phyloP scores from a whole-genome alignment of 2,329 filamentous ascomycete species.

The Sclerotinia minor region DNA sequence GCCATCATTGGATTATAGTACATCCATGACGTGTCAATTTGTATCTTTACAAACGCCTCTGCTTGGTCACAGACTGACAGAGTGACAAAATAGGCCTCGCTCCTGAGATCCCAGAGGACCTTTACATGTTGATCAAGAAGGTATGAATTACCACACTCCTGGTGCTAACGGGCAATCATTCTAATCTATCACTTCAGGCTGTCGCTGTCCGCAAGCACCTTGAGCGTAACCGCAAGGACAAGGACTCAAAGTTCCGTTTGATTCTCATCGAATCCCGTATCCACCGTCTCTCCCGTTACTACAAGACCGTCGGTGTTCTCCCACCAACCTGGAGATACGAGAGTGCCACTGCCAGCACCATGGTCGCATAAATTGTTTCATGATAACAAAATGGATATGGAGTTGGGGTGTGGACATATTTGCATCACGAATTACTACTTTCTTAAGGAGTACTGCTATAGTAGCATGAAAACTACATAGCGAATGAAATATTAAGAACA shows the following conservation, averaged over 20 bases:
- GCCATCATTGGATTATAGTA: conserved; percentile 42
- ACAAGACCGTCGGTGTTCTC: conserved; percentile 88
- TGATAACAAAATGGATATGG: conserved; percentile 31
- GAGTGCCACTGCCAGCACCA: conserved; percentile 91
- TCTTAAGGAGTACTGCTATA: conserved; percentile 27
- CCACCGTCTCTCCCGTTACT: conserved; percentile 99
- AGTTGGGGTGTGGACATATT: conserved; percentile 39
- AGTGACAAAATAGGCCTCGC: conserved; percentile 88
- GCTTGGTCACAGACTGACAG: conserved; percentile 88
- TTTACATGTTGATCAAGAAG: conserved; percentile 99
- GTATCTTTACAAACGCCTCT: conserved; percentile 63
- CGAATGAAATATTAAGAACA: conserved; percentile 39
- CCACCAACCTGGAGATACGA: conserved; percentile 99
- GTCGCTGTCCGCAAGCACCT: conserved; percentile 99
- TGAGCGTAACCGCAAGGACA: conserved; percentile 99
- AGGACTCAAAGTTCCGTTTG: conserved; percentile 99
- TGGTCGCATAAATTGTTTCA: conserved; percentile 68
- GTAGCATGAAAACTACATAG: conserved; percentile 37
- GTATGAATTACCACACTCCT: conserved; percentile 49
- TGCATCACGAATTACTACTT: conserved; percentile 23
- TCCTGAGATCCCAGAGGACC: conserved; percentile 97
- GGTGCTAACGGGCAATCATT: conserved; percentile 11
- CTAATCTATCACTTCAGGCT: conserved; percentile 53
- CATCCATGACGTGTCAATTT: conserved; percentile 32
- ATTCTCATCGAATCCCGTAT: conserved; percentile 99